phyloP scores from a whole-genome alignment of 257 asterid genomes.

The Solanum chiquidenum region DNA sequence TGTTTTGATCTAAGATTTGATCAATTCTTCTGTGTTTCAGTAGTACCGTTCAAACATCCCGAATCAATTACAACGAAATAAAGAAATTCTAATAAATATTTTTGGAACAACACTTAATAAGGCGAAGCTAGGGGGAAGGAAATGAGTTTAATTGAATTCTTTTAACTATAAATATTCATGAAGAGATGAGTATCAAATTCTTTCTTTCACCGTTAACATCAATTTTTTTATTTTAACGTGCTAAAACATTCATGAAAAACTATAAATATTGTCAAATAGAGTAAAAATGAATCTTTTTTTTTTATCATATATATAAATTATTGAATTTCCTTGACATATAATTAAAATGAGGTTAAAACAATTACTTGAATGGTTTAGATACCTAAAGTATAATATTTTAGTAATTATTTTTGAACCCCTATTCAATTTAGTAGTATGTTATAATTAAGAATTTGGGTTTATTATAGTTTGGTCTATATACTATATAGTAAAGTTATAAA shows the following conservation, averaged over 20 bases:
- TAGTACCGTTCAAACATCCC: no score
- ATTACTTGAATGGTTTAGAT: background rate
- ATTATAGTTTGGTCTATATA: background rate
- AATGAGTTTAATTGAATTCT: background rate
- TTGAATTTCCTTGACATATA: background rate
- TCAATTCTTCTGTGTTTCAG: background rate
- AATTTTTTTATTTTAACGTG: accelerated
- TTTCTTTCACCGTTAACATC: background rate
- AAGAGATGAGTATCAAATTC: background rate
- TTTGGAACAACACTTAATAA: background rate
- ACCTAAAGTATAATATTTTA: background rate
- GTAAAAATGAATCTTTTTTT: background rate
- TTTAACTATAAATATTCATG: background rate
- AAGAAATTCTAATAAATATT: background rate
- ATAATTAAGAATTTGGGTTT: background rate
- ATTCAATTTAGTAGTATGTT: background rate
- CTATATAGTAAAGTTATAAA: background rate
- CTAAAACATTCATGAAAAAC: background rate
- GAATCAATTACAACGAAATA: background rate
- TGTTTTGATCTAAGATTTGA: no score
- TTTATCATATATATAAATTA: background rate
- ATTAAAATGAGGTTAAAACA: background rate
- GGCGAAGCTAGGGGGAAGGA: background rate
- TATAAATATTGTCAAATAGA: background rate
- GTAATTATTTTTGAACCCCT: background rate